Conservation (phyloP, 768 basidiomycete genomes). For the Naganishia friedmannii region DNA sequence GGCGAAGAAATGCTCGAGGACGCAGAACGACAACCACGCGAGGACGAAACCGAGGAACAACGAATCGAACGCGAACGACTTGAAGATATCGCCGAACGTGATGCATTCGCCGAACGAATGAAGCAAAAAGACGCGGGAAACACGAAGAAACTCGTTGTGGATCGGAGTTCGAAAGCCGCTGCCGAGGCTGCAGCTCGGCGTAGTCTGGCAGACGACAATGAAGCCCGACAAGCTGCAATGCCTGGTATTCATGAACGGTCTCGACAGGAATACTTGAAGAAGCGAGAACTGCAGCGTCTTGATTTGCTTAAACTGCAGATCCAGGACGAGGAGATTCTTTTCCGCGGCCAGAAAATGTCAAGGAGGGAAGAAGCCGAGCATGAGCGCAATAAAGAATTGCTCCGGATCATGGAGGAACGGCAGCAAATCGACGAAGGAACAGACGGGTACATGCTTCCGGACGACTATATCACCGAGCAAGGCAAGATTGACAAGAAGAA, state of each 20-base stretch:
- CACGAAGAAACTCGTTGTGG: slow-evolving; percentile 87
- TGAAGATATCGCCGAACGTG: slow-evolving; percentile 79
- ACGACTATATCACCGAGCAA: slow-evolving; percentile 97
- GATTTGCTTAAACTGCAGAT: slow-evolving; percentile 90
- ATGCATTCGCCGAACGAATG: slow-evolving; percentile 88
- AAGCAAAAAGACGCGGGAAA: slow-evolving; percentile 74
- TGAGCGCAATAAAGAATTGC: slow-evolving; percentile 85
- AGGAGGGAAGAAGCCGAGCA: slow-evolving; percentile 76
- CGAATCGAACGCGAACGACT: slow-evolving; percentile 70
- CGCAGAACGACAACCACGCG: slow-evolving; percentile 46
- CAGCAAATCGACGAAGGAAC: slow-evolving; percentile 90
- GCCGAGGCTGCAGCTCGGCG: slow-evolving; percentile 78
- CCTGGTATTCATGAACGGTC: slow-evolving; percentile 80
- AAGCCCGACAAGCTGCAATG: slow-evolving; percentile 58
- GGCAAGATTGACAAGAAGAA: slow-evolving; percentile 97
- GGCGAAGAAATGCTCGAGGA: slow-evolving; percentile 59
- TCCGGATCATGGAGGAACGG: slow-evolving; percentile 87
- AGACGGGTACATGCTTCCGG: slow-evolving; percentile 94
- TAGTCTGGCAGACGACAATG: slow-evolving; percentile 72
- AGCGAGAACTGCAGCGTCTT: slow-evolving; percentile 92
- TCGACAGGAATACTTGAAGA: slow-evolving; percentile 91
- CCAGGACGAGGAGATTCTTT: slow-evolving; percentile 86
- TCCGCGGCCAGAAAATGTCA: slow-evolving; percentile 84
- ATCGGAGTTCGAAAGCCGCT: slow-evolving; percentile 71
- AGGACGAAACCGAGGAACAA: slow-evolving; percentile 67